Percentiles rank a stretch among this genome's conserved stretches.
phyloP scores from a whole-genome alignment of 1,139 yeast species.

The Scheffersomyces cryptocercus region DNA sequence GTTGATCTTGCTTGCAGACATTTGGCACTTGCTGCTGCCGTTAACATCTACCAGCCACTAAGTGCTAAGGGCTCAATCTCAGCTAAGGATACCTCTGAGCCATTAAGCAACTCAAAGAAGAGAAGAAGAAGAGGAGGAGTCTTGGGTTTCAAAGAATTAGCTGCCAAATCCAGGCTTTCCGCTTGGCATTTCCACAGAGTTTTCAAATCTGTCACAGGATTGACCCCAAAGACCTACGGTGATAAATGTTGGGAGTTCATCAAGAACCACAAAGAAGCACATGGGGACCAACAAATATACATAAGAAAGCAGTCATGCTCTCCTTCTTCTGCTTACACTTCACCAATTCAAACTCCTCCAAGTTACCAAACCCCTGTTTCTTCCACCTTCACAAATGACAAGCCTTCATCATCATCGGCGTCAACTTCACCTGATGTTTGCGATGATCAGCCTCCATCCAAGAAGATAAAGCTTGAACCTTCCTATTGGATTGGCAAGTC shows the following conservation, averaged over 20 bases:
- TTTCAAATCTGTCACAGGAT: conserved; percentile 79
- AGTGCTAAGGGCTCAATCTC: not conserved
- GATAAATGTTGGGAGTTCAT: conserved; percentile 81
- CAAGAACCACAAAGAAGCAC: conserved; percentile 25
- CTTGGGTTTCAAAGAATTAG: conserved; percentile 83
- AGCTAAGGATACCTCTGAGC: not conserved
- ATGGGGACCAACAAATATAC: not conserved
- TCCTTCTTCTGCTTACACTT: not conserved
- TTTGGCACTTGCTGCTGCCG: conserved; percentile 78
- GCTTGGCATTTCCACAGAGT: conserved; percentile 97
- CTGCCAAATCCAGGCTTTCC: conserved; percentile 76
- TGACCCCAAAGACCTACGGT: conserved; percentile 87
- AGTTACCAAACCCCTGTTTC: conserved; percentile 13
- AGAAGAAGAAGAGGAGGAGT: conserved; percentile 81
- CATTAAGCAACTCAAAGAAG: conserved; percentile 35
- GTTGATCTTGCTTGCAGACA: conserved; percentile 84
- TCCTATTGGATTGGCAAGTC: conserved; percentile 4
- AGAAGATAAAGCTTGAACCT: conserved; percentile 15
- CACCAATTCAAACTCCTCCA: conserved; percentile 1
- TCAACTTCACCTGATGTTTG: conserved; percentile 15
- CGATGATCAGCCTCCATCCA: conserved; percentile 9
- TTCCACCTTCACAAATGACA: conserved; percentile 2
- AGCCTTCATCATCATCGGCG: conserved; percentile 6
- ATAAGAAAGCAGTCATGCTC: conserved; percentile 2
- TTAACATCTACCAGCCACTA: conserved; percentile 41